Evolutionary conservation across 2,329 filamentous ascomycete genomes (phyloP).

Genomic region (Phyllosticta citriasiana): DNA sequence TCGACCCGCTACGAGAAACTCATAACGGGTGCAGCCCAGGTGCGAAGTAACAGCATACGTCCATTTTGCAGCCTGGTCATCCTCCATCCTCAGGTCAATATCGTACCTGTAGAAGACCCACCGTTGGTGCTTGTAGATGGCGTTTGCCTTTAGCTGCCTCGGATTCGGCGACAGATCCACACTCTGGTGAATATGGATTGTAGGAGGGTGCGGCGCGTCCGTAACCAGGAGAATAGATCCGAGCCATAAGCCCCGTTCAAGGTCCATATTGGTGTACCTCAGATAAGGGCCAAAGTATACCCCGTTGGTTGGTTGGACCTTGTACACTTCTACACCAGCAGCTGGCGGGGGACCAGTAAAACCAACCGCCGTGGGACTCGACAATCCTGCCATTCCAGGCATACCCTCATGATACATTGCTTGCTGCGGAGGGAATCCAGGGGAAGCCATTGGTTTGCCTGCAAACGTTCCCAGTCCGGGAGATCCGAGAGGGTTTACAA

Average conservation of each 20-base stretch:
- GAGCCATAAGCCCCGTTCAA: constrained; percentile 82
- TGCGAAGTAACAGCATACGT: constrained; percentile 98
- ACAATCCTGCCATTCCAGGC: constrained; percentile 65
- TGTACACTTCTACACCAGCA: constrained; percentile 88
- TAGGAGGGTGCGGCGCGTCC: constrained; percentile 83
- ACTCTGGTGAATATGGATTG: constrained; percentile 89
- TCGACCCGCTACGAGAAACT: constrained; percentile 87
- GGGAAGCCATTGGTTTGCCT: constrained; percentile 63
- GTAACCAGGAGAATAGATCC: constrained; percentile 91
- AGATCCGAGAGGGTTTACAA: constrained; percentile 34
- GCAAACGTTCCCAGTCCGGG: constrained; percentile 40
- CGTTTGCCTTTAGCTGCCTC: constrained; percentile 69
- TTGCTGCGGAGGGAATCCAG: constrained; percentile 71
- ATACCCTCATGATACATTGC: constrained; percentile 80
- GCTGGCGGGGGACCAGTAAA: constrained; percentile 83
- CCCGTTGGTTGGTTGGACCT: constrained; percentile 83
- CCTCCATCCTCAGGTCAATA: constrained; percentile 80
- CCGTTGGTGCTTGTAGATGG: constrained; percentile 79
- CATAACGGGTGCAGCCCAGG: constrained; percentile 92
- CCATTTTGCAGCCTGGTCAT: constrained; percentile 70
- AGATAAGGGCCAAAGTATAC: constrained; percentile 98
- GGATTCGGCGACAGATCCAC: constrained; percentile 87
- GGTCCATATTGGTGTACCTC: constrained; percentile 92
- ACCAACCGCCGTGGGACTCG: constrained; percentile 66
- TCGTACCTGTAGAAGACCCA: constrained; percentile 98